phyloP scores from a whole-genome alignment of 2,329 filamentous ascomycete genomes.

The Exophiala oligosperma region DNA sequence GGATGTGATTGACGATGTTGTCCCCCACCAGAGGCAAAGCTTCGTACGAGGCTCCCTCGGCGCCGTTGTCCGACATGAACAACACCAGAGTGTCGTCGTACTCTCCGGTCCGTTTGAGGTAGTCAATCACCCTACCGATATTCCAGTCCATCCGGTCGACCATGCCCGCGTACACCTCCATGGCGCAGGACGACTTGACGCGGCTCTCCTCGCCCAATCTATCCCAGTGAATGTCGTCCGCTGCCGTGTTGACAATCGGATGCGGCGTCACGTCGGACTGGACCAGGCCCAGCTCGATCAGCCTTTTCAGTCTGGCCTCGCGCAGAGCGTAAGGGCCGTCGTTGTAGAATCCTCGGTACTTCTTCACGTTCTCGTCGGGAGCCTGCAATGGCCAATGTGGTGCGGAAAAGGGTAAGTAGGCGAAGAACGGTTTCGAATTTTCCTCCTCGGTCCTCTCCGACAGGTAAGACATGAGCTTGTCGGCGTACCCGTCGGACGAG shows the following conservation, averaged over 20 bases:
- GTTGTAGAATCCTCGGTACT: too few relatives aligned
- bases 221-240: background rate
- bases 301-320: too few relatives aligned
- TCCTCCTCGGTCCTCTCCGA: constrained; percentile 12
- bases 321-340: too few relatives aligned
- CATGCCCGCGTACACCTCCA: constrained; percentile 54
- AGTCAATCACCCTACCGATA: constrained; percentile 46
- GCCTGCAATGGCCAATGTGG: too few relatives aligned
- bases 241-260: too few relatives aligned
- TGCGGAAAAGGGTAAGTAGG: background rate
- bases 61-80: constrained; percentile 52
- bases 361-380: too few relatives aligned
- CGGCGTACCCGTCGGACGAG: background rate
- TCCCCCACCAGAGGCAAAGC: constrained; percentile 44
- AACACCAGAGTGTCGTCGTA: constrained; percentile 51
- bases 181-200: constrained; percentile 34
- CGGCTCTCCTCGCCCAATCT: background rate
- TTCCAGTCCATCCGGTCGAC: constrained; percentile 49
- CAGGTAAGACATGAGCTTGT: background rate
- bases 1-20: constrained; percentile 41
- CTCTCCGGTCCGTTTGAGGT: constrained; percentile 46
- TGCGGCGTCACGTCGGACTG: too few relatives aligned
- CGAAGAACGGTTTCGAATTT: constrained; percentile 2
- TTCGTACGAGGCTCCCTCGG: constrained; percentile 49
- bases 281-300: too few relatives aligned